Percentiles rank a stretch among this genome's conserved stretches.
phyloP scores from a whole-genome alignment of 768 basidiomycete species.

The Psilocybe azurescens region DNA sequence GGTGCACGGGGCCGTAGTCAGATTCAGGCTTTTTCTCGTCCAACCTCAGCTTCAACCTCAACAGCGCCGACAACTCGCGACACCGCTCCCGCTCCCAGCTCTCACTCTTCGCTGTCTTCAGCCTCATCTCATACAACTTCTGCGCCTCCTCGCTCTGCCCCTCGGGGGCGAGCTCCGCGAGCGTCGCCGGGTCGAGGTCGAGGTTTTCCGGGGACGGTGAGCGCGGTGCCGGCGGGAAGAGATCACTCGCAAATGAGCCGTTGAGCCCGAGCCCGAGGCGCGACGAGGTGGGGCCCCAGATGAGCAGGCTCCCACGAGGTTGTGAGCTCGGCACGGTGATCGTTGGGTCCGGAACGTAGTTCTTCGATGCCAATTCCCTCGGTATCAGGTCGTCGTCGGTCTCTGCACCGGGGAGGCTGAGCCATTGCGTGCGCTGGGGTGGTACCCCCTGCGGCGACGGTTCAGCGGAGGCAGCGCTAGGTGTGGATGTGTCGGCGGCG shows the following conservation, averaged over 20 bases:
- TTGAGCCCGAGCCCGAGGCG: conserved; percentile 31
- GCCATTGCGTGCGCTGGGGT: conserved; percentile 25
- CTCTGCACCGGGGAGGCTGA: conserved; percentile 40
- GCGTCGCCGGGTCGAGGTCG: conserved; percentile 34
- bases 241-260: neutral
- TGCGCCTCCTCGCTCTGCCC: conserved; percentile 47
- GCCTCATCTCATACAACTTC: conserved; percentile 45
- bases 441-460: neutral
- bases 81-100: conserved; percentile 55
- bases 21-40: conserved; percentile 20
- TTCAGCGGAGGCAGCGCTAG: no score
- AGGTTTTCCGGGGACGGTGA: conserved; percentile 48
- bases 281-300: conserved; percentile 41
- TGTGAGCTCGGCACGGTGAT: conserved; percentile 19
- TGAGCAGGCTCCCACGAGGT: conserved; percentile 34
- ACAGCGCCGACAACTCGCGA: conserved; percentile 58
- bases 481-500: neutral
- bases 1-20: neutral
- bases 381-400: conserved; percentile 37
- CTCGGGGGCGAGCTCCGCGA: conserved; percentile 32
- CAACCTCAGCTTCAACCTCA: conserved; percentile 64
- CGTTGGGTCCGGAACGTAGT: conserved; percentile 26
- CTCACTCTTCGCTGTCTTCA: conserved; percentile 40
- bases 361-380: conserved; percentile 28
- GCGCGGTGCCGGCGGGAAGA: conserved; percentile 31